A percentile compares a stretch with the other conserved stretches of the same genome.
Evolutionary conservation across 1,284 basidiomycete genomes (phyloP).

Genomic region (Boletellus sp.): DNA sequence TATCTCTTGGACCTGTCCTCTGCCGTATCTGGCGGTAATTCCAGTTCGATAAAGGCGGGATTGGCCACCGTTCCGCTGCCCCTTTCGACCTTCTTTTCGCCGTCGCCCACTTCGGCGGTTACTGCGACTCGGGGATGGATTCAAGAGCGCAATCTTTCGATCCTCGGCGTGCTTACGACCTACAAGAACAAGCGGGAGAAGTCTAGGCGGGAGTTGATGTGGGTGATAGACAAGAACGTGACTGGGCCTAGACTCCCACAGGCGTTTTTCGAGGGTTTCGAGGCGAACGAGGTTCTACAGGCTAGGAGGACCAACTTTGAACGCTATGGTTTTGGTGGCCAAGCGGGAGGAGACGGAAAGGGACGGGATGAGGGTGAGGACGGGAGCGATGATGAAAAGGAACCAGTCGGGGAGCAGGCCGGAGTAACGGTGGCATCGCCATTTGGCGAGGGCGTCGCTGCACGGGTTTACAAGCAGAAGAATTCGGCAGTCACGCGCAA

Average conservation of each 20-base stretch:
- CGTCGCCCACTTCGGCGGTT: constrained; percentile 39
- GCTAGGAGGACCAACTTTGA: constrained; percentile 42
- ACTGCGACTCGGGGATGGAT: constrained; percentile 59
- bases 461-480: constrained; percentile 70
- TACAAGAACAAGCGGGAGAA: constrained; percentile 50
- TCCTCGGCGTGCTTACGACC: constrained; percentile 77
- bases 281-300: constrained; percentile 48
- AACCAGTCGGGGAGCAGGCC: constrained; percentile 21
- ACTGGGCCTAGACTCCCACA: constrained; percentile 32
- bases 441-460: constrained; percentile 31
- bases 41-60: constrained; percentile 44
- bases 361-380: constrained; percentile 32
- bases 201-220: constrained; percentile 65
- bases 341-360: constrained; percentile 28
- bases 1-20: constrained; percentile 51
- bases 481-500: constrained; percentile 78
- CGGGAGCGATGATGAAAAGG: constrained; percentile 28
- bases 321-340: constrained; percentile 34
- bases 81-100: constrained; percentile 42
- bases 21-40: constrained; percentile 37
- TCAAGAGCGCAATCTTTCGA: constrained; percentile 55
- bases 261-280: constrained; percentile 44
- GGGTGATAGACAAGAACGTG: constrained; percentile 48
- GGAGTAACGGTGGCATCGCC: constrained; percentile 17
- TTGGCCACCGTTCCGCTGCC: constrained; percentile 77